phyloP scores from a whole-genome alignment of 768 basidiomycete genomes.

The Russula foetens region DNA sequence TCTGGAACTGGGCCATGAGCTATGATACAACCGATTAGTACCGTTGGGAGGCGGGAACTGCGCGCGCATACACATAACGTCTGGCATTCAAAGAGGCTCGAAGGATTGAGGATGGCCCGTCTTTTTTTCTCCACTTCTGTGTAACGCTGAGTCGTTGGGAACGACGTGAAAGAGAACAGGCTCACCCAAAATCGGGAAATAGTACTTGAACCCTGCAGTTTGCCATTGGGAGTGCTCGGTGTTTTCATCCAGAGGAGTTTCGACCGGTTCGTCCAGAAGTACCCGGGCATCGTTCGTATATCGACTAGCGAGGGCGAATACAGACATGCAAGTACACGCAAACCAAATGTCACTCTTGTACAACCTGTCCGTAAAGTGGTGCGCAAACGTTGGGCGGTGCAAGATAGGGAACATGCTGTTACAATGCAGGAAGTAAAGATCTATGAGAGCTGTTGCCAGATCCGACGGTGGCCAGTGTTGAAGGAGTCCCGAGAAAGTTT shows the following conservation, averaged over 20 bases:
- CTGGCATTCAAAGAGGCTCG: constrained; percentile 57
- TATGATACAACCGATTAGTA: constrained; percentile 20
- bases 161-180: constrained; percentile 5
- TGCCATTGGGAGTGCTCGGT: constrained; percentile 38
- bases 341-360: constrained; percentile 38
- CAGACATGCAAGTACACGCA: constrained; percentile 25
- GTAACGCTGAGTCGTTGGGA: not conserved
- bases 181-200: constrained; percentile 46
- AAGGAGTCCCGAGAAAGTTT: constrained; percentile 29
- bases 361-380: constrained; percentile 46
- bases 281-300: constrained; percentile 25
- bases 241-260: constrained; percentile 21
- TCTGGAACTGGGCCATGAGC: constrained; percentile 42
- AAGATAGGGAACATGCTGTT: constrained; percentile 60
- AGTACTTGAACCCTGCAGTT: constrained; percentile 53
- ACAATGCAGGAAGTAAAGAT: constrained; percentile 56
- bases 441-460: constrained; percentile 49
- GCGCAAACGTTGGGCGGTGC: constrained; percentile 62
- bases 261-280: constrained; percentile 23
- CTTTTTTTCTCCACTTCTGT: constrained; percentile 45
- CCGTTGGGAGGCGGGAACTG: constrained; percentile 14
- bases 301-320: constrained; percentile 27
- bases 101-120: constrained; percentile 45
- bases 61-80: constrained; percentile 37
- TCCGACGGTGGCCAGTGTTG: constrained; percentile 54